Conservation (phyloP, 768 basidiomycete species). For the Lactarius sanguifluus region DNA sequence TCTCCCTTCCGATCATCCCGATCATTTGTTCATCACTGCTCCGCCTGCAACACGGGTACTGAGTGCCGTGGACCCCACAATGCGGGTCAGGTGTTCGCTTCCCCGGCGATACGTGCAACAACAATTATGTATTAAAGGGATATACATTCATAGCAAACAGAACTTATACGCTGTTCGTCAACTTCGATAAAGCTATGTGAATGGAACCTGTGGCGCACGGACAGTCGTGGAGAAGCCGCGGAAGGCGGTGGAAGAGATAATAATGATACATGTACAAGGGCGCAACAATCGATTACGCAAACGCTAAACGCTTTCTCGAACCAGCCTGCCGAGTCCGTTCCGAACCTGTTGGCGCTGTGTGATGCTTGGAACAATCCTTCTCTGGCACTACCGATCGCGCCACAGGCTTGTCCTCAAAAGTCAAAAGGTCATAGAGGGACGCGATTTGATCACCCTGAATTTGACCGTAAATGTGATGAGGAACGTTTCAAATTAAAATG, state of each 20-base stretch:
- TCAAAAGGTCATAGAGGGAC: slow-evolving; percentile 80
- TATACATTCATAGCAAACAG: not conserved
- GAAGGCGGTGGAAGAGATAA: not conserved
- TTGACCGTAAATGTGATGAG: slow-evolving; percentile 23
- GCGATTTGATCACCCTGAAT: slow-evolving; percentile 89
- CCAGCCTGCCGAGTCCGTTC: slow-evolving; percentile 11
- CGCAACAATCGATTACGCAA: slow-evolving; percentile 19
- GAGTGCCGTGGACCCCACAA: slow-evolving; percentile 2
- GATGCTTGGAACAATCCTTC: slow-evolving; percentile 16
- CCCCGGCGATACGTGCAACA: not conserved
- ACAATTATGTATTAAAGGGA: not conserved
- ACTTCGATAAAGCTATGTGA: not conserved
- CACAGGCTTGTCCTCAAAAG: slow-evolving; percentile 66
- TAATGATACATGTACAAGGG: slow-evolving; percentile 11
- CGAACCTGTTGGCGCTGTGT: not conserved
- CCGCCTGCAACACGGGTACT: slow-evolving; percentile 8
- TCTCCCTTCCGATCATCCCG: slow-evolving; percentile 3
- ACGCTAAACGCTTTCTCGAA: slow-evolving; percentile 22
- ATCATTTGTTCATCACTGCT: slow-evolving; percentile 4
- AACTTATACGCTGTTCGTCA: not conserved
- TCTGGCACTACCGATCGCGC: slow-evolving; percentile 28
- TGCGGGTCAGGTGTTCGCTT: slow-evolving; percentile 1
- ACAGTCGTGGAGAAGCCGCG: not conserved
- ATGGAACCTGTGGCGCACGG: not conserved
- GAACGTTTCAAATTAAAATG: slow-evolving; percentile 13